Evolutionary conservation across 352 stramenopile species (phyloP).

Genomic region (Pythium dissimile): DNA sequence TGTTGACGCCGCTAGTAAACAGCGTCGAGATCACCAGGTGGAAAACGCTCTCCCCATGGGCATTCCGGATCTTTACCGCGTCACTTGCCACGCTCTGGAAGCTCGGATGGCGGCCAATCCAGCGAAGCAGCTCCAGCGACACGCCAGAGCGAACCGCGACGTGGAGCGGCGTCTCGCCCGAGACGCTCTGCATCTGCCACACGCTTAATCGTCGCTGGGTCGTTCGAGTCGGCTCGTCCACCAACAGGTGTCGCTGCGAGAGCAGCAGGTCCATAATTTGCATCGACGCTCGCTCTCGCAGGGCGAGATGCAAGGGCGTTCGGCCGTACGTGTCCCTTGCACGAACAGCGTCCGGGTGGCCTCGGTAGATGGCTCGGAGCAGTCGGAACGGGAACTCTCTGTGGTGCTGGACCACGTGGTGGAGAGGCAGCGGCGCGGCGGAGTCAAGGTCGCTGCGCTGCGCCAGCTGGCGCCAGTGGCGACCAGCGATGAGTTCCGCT

Average conservation of each 20-base stretch:
- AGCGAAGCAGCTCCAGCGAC: constrained; percentile 37
- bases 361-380: constrained; percentile 34
- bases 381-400: constrained; percentile 29
- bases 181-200: constrained; percentile 19
- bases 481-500: constrained; percentile 45
- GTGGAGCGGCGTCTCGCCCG: constrained; percentile 26
- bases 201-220: neutral
- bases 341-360: constrained; percentile 37
- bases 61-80: constrained; percentile 26
- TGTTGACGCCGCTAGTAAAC: constrained; percentile 16
- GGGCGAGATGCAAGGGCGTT: constrained; percentile 57
- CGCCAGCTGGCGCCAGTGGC: constrained; percentile 46
- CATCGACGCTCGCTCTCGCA: constrained; percentile 32
- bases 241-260: constrained; percentile 3
- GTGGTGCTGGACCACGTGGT: constrained; percentile 51
- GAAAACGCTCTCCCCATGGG: constrained; percentile 36
- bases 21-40: constrained; percentile 35
- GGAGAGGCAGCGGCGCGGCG: constrained; percentile 43
- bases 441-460: constrained; percentile 38
- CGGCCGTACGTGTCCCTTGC: constrained; percentile 48
- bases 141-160: constrained; percentile 11
- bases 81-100: neutral
- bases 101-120: constrained; percentile 22
- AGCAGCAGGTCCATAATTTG: constrained; percentile 31
- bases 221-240: neutral